These are phyloP conservation scores for Setomelanomma holmii DNA, from an alignment of 2,329 filamentous ascomycete genomes.

Conservation along the genomic window DNA sequence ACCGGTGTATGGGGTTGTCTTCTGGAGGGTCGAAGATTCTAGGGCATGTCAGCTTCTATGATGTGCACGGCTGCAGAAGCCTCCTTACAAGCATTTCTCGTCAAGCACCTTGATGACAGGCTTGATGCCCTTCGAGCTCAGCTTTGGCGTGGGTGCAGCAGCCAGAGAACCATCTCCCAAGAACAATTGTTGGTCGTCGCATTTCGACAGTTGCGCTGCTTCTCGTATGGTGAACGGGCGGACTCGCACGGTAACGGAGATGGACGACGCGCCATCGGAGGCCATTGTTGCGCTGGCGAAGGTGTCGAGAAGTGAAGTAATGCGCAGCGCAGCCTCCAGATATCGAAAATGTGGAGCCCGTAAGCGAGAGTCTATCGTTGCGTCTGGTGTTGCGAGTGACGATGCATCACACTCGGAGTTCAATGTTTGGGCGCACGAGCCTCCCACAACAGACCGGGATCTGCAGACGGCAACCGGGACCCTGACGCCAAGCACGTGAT, in stretches of 20 bases:
- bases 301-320: slow-evolving; percentile 9
- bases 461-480: slow-evolving; percentile 27
- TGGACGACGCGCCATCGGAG: slow-evolving; percentile 57
- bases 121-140: slow-evolving; percentile 84
- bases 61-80: neutral
- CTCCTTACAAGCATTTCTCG: slow-evolving; percentile 86
- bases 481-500: slow-evolving; percentile 25
- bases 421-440: slow-evolving; percentile 30
- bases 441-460: slow-evolving; percentile 38
- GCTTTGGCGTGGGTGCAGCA: slow-evolving; percentile 81
- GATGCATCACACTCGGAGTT: slow-evolving; percentile 21
- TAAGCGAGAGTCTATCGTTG: slow-evolving; percentile 19
- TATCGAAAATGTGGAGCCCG: slow-evolving; percentile 11
- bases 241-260: slow-evolving; percentile 64
- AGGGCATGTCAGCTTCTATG: slow-evolving; percentile 29
- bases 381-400: slow-evolving; percentile 27
- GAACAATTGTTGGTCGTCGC: slow-evolving; percentile 87
- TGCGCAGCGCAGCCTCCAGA: slow-evolving; percentile 21
- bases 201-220: slow-evolving; percentile 83
- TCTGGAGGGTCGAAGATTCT: slow-evolving; percentile 98
- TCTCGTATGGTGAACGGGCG: slow-evolving; percentile 82
- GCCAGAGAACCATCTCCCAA: slow-evolving; percentile 96
- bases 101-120: slow-evolving; percentile 96
- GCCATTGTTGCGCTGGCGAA: slow-evolving; percentile 38
- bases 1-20: slow-evolving; percentile 88